A percentile compares a stretch with the other conserved stretches of the same genome.
These are phyloP conservation scores for Basipetospora chlamydospora DNA, from an alignment of 2,329 filamentous ascomycete genomes.

Conservation along the genomic window DNA sequence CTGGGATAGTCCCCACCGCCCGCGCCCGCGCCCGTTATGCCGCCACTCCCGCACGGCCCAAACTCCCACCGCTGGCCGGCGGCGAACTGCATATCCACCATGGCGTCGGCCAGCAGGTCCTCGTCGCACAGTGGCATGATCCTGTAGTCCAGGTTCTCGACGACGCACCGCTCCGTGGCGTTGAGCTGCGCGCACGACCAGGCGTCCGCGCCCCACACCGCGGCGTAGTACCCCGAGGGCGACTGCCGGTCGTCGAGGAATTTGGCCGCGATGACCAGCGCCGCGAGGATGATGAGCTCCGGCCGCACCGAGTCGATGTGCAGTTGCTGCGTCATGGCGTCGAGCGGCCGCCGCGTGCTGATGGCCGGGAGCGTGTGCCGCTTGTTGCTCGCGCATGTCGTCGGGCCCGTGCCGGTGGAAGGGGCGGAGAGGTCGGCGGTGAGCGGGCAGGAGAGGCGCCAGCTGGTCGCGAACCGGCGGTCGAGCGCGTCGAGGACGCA, in stretches of 20 bases:
- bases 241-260: conserved; percentile 47
- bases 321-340: conserved; percentile 17
- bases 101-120: conserved; percentile 40
- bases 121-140: conserved; percentile 46
- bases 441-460: conserved; percentile 43
- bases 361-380: conserved; percentile 30
- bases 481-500: conserved; percentile 53
- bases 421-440: conserved; percentile 8
- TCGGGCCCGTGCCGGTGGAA: conserved; percentile 6
- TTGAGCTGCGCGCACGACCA: conserved; percentile 52
- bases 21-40: conserved; percentile 8
- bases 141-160: conserved; percentile 49
- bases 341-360: conserved; percentile 16
- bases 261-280: conserved; percentile 50
- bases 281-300: conserved; percentile 48
- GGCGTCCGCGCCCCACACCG: conserved; percentile 35
- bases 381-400: conserved; percentile 15
- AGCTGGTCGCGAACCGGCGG: conserved; percentile 45
- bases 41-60: neutral
- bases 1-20: too few species aligned
- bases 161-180: conserved; percentile 46
- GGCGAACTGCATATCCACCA: conserved; percentile 50
- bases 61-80: conserved; percentile 16
- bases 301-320: conserved; percentile 48
- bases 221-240: conserved; percentile 36